Base-by-base conservation (phyloP, 1,139 yeast species). In the Candida albicans region DNA sequence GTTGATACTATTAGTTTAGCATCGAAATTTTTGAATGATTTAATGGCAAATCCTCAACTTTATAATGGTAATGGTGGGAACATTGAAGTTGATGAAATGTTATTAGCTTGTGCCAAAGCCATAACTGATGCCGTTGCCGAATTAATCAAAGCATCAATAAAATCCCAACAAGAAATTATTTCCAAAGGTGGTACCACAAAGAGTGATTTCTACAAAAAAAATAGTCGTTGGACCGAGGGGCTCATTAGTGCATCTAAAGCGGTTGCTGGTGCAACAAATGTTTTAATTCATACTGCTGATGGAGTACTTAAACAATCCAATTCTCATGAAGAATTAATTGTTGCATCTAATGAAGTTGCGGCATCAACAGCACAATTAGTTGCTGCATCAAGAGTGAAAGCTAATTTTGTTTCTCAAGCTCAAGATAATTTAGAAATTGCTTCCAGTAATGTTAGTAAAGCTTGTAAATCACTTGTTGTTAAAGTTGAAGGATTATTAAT, bases 211-310 rank as follows among this genome's bases (percentile, higher is more conserved):
- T 90, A 90, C 67, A 87, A 85, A 61, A 88, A 87, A 65, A 88
- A 90, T 61, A 89, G 84, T 61, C 77, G 95, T 57, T 89, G 97
- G 97, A 88, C 96, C 0, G 96, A 90, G 64, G 97, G 97, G 31
- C 79, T 89, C 45, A 83, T 90, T 34, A 87, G 96, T 51, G 96
- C 96, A 11, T 89, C 96, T 2, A 85, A 87, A 56, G 86, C 95
- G 0, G 95, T 90, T 39, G 96, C 96, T 3, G 83, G 82, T 2
- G 82, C 96, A 0, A 89, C 96, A 2, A 86, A 84, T 54, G 73
- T 85, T 27, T 75, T 89, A 53, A 89, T 89, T 47, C 82, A 82
- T 52, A 86, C 90, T 24, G 96, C 96, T 0, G 95, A 89, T 65
- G 95, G 96, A 15, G 90, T 88, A 13, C 70, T 89, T 39, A 74